phyloP scores from a whole-genome alignment of 352 stramenopile species.

The Globisporangium mamillatum region DNA sequence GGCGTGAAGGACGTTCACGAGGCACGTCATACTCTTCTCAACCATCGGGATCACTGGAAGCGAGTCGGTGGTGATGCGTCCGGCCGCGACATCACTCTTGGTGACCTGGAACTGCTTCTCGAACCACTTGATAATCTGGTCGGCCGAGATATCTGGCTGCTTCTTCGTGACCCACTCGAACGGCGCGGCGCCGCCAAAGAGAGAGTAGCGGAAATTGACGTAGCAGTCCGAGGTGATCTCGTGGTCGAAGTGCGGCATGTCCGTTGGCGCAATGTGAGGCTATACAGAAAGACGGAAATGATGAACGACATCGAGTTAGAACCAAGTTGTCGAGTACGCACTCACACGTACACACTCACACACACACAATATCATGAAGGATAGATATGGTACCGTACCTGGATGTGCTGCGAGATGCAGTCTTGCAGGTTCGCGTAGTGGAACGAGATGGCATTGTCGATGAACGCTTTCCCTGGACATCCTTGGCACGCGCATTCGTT shows the following conservation, averaged over 20 bases:
- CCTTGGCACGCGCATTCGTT: neutral
- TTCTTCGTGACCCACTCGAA: constrained; percentile 28
- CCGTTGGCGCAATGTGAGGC: neutral
- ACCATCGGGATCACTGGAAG: neutral
- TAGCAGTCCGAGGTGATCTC: constrained; percentile 8
- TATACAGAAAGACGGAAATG: neutral
- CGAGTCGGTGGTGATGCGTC: neutral
- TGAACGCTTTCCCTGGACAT: neutral
- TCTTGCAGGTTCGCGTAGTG: constrained; percentile 33
- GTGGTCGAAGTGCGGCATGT: neutral
- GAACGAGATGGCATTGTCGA: constrained; percentile 27
- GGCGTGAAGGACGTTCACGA: neutral
- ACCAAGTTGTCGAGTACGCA: neutral
- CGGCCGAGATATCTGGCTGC: neutral
- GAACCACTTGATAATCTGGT: constrained; percentile 1
- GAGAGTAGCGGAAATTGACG: constrained; percentile 50
- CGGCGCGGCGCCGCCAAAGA: constrained; percentile 30
- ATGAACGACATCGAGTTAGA: neutral
- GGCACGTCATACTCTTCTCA: neutral
- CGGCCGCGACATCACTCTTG: neutral
- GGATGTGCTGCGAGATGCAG: constrained; percentile 24
- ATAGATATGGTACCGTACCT: neutral
- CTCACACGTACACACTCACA: too few species aligned
- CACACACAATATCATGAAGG: too few species aligned
- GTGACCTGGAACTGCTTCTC: constrained; percentile 2